phyloP scores from a whole-genome alignment of 2,329 filamentous ascomycete species.

The Cordyceps sp. region DNA sequence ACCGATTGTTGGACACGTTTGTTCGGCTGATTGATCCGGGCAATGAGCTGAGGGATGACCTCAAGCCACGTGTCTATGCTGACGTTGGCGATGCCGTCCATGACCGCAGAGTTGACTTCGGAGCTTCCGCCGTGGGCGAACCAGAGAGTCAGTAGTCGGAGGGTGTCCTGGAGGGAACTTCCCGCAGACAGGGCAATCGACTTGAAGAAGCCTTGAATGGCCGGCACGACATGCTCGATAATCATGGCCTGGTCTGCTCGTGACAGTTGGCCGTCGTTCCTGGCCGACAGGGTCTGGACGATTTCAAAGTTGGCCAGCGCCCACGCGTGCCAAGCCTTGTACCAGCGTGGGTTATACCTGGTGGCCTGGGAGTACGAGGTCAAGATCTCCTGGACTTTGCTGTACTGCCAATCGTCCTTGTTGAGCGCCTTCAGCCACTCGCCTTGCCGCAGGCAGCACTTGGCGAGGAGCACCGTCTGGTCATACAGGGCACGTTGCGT shows the following conservation, averaged over 20 bases:
- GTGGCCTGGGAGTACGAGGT: slow-evolving; percentile 86
- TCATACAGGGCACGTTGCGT: slow-evolving; percentile 38
- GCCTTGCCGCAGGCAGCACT: slow-evolving; percentile 90
- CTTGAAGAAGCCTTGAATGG: slow-evolving; percentile 91
- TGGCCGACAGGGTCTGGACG: slow-evolving; percentile 62
- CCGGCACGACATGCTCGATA: slow-evolving; percentile 80
- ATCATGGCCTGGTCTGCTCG: slow-evolving; percentile 46
- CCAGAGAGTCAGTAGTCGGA: slow-evolving; percentile 86
- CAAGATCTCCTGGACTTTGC: slow-evolving; percentile 74
- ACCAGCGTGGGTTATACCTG: slow-evolving; percentile 85
- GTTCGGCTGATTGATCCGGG: slow-evolving; percentile 93
- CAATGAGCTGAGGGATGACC: slow-evolving; percentile 93
- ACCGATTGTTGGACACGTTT: slow-evolving; percentile 75
- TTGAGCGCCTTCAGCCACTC: slow-evolving; percentile 86
- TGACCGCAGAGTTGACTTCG: slow-evolving; percentile 78
- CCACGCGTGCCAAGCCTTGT: slow-evolving; percentile 99
- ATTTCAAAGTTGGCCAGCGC: slow-evolving; percentile 97
- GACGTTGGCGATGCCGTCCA: slow-evolving; percentile 78
- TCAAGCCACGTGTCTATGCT: slow-evolving; percentile 98
- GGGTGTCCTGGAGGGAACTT: slow-evolving; percentile 88
- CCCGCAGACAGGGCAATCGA: slow-evolving; percentile 84
- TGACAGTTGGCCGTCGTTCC: slow-evolving; percentile 35
- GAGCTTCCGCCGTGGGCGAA: slow-evolving; percentile 80
- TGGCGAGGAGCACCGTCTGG: slow-evolving; percentile 62
- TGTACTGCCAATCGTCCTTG: slow-evolving; percentile 76